These are phyloP conservation scores for Tolypocladium guangdongense DNA, from an alignment of 2,329 filamentous ascomycete genomes.

Conservation along the genomic window DNA sequence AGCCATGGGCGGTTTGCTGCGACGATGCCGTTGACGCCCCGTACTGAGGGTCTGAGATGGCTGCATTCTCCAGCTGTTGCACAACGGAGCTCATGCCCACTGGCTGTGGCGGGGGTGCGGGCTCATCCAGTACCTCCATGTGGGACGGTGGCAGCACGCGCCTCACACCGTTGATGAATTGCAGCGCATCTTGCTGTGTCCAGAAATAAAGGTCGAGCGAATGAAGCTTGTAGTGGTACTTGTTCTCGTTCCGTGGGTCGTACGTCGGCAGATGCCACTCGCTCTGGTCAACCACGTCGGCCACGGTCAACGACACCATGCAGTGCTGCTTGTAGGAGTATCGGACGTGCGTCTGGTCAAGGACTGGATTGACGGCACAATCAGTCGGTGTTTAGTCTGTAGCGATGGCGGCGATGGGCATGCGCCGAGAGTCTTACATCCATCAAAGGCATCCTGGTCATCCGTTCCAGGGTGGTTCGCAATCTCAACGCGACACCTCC, in stretches of 20 bases:
- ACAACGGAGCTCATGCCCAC: conserved; percentile 57
- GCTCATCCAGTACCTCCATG: conserved; percentile 55
- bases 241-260: conserved; percentile 62
- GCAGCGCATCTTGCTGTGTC: conserved; percentile 59
- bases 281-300: conserved; percentile 38
- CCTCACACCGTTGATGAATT: conserved; percentile 58
- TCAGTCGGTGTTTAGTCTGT: conserved; percentile 6
- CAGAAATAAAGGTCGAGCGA: conserved; percentile 72
- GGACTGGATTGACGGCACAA: conserved; percentile 31
- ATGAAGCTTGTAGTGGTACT: conserved; percentile 69
- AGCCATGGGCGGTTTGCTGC: conserved; percentile 5
- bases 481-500: conserved; percentile 61
- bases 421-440: conserved; percentile 42
- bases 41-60: conserved; percentile 50
- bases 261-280: conserved; percentile 69
- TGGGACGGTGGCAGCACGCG: conserved; percentile 51
- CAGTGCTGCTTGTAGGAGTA: conserved; percentile 69
- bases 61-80: conserved; percentile 61
- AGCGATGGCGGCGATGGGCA: conserved; percentile 3
- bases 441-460: conserved; percentile 70
- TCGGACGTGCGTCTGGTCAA: conserved; percentile 52
- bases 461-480: conserved; percentile 65
- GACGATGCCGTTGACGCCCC: conserved; percentile 11
- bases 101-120: conserved; percentile 35
- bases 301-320: conserved; percentile 56